phyloP scores from a whole-genome alignment of 2,329 filamentous ascomycete species.

The Pseudocercospora macadamiae region DNA sequence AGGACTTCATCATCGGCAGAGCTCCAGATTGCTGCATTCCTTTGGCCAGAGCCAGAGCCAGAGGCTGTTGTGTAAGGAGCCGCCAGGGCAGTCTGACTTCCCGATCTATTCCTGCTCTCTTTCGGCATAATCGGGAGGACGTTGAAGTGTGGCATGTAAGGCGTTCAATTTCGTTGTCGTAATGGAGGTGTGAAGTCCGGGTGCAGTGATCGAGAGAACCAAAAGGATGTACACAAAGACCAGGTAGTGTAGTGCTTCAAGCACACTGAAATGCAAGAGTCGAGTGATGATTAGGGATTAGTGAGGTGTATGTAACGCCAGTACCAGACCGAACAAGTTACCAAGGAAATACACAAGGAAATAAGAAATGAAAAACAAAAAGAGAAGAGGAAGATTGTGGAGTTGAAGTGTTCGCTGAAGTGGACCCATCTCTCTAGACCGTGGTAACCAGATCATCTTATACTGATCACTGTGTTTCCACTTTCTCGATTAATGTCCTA shows the following conservation, averaged over 20 bases:
- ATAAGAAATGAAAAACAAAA: conserved; percentile 30
- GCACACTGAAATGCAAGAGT: conserved; percentile 19
- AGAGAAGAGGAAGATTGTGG: conserved; percentile 17
- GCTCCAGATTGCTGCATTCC: conserved; percentile 63
- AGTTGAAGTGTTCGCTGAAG: conserved; percentile 9
- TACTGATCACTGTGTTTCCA: conserved; percentile 16
- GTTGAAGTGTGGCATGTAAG: conserved; percentile 33
- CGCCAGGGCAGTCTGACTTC: conserved; percentile 32
- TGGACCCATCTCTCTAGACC: conserved; percentile 1
- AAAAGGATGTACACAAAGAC: not conserved
- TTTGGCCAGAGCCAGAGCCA: conserved; percentile 37
- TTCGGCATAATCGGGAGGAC: conserved; percentile 49
- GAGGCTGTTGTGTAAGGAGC: conserved; percentile 39
- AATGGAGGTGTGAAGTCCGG: not conserved
- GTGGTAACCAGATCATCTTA: conserved; percentile 24
- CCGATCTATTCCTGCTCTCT: conserved; percentile 39
- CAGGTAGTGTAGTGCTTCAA: conserved; percentile 27
- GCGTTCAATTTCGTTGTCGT: conserved; percentile 10
- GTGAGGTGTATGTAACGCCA: conserved; percentile 26
- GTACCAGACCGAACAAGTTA: conserved; percentile 37
- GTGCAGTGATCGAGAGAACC: not conserved
- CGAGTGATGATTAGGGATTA: conserved; percentile 27
- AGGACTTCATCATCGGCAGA: conserved; percentile 74
- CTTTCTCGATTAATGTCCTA: conserved; percentile 4
- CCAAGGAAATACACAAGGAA: conserved; percentile 37